Conservation (phyloP, 2,329 filamentous ascomycete genomes). For the Claviceps paspali region DNA sequence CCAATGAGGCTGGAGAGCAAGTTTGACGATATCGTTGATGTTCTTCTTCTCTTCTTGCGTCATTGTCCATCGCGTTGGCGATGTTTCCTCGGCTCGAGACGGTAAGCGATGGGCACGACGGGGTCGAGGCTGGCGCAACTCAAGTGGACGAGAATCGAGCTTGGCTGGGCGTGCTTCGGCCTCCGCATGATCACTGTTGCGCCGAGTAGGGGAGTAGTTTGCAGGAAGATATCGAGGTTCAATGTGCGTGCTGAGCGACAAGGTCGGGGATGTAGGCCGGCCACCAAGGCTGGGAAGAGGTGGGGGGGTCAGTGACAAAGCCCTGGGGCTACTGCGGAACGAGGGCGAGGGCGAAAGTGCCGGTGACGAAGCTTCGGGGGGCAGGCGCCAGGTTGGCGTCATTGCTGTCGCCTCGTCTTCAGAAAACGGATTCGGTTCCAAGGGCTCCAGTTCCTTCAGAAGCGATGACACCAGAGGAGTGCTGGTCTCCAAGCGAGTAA, state of each 20-base stretch:
- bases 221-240: slow-evolving; percentile 61
- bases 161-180: slow-evolving; percentile 20
- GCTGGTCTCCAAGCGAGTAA: slow-evolving; percentile 24
- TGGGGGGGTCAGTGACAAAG: slow-evolving; percentile 53
- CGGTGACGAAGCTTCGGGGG: slow-evolving; percentile 38
- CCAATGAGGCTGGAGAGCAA: slow-evolving; percentile 71
- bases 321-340: slow-evolving; percentile 50
- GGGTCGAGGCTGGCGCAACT: slow-evolving; percentile 37
- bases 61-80: slow-evolving; percentile 50
- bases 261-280: slow-evolving; percentile 48
- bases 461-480: slow-evolving; percentile 79
- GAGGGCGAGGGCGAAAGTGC: slow-evolving; percentile 50
- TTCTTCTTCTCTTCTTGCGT: slow-evolving; percentile 75
- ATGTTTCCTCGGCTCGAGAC: slow-evolving; percentile 44
- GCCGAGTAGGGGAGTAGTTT: slow-evolving; percentile 51
- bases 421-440: slow-evolving; percentile 49
- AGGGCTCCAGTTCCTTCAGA: slow-evolving; percentile 74
- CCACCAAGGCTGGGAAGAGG: slow-evolving; percentile 38
- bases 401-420: slow-evolving; percentile 34
- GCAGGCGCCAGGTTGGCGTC: slow-evolving; percentile 15
- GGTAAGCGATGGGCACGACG: slow-evolving; percentile 27
- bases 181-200: slow-evolving; percentile 30
- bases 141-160: slow-evolving; percentile 20
- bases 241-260: slow-evolving; percentile 54
- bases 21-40: slow-evolving; percentile 77